These are phyloP conservation scores for Saururus chinensis DNA, from an alignment of 164 flowering plant genomes.

Conservation along the genomic window DNA sequence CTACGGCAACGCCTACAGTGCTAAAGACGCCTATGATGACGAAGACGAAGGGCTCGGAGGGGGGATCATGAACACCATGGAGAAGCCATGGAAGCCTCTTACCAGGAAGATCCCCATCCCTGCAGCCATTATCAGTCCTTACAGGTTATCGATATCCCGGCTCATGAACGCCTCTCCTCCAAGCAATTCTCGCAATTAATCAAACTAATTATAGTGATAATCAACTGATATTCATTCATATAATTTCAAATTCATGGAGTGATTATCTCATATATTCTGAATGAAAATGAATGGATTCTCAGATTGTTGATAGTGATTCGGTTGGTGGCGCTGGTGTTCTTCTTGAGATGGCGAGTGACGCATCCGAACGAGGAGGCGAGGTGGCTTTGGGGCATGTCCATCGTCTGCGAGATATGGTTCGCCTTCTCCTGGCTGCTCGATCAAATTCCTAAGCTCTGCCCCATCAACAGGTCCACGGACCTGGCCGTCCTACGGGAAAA, in stretches of 20 bases:
- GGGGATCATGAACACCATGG: constrained; percentile 21
- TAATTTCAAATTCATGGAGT: not conserved
- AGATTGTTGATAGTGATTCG: constrained; percentile 45
- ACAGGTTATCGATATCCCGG: constrained; percentile 30
- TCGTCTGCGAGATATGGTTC: constrained; percentile 70
- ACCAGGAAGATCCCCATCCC: constrained; percentile 43
- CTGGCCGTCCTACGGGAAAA: constrained; percentile 49
- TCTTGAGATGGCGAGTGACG: constrained; percentile 52
- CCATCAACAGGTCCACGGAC: constrained; percentile 51
- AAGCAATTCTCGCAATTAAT: too few species aligned
- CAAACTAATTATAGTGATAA: too few species aligned
- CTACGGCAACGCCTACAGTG: constrained; percentile 62
- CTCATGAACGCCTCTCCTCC: too few species aligned
- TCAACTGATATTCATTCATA: too few species aligned
- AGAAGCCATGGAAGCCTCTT: constrained; percentile 78
- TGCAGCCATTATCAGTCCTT: constrained; percentile 57
- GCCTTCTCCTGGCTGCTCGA: constrained; percentile 81
- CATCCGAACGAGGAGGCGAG: constrained; percentile 60
- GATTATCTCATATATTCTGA: not conserved
- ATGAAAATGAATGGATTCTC: not conserved
- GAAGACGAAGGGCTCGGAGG: constrained; percentile 7
- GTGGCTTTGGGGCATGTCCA: constrained; percentile 72
- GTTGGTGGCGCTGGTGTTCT: constrained; percentile 36
- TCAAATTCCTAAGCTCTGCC: constrained; percentile 60
- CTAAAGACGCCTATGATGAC: constrained; percentile 39